Evolutionary conservation across 2,329 filamentous ascomycete genomes (phyloP).

Genomic region (Aspergillus novoparasiticus): DNA sequence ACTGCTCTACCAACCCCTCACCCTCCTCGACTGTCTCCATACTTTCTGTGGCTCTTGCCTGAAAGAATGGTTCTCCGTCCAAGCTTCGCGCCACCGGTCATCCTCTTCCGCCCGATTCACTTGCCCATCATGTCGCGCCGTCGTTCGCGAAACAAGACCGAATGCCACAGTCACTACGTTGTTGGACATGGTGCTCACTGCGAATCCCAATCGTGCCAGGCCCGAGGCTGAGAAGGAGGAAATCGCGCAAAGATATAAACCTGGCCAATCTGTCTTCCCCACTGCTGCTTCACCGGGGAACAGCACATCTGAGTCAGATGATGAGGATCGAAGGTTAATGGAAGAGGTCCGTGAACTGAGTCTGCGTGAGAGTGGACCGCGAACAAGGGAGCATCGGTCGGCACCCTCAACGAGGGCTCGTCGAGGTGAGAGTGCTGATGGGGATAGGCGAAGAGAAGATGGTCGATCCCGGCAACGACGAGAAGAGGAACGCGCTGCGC

Average conservation of each 20-base stretch:
- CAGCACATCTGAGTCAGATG: conserved; percentile 44
- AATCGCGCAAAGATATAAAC: conserved; percentile 74
- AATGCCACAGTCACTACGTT: conserved; percentile 90
- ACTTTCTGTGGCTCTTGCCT: conserved; percentile 95
- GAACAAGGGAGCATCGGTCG: conserved; percentile 28
- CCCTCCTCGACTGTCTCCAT: conserved; percentile 88
- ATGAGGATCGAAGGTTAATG: conserved; percentile 69
- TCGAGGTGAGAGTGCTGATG: conserved; percentile 41
- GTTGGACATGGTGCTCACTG: conserved; percentile 81
- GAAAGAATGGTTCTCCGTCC: conserved; percentile 92
- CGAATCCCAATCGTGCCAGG: conserved; percentile 75
- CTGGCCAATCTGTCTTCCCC: conserved; percentile 80
- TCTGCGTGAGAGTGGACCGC: conserved; percentile 52
- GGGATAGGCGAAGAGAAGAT: conserved; percentile 33
- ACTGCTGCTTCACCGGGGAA: conserved; percentile 47
- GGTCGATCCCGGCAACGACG: conserved; percentile 16
- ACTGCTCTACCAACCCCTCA: conserved; percentile 85
- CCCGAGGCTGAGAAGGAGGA: conserved; percentile 73
- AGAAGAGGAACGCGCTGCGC: conserved; percentile 36
- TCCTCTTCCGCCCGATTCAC: conserved; percentile 66
- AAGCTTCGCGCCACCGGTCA: conserved; percentile 60
- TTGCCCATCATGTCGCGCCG: conserved; percentile 87
- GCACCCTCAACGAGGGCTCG: conserved; percentile 28
- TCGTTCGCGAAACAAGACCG: conserved; percentile 81
- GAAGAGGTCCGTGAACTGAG: conserved; percentile 74